A percentile compares a stretch with the other conserved stretches of the same genome.
These are phyloP conservation scores for Linum lewisii DNA, from an alignment of 345 rosid species.

Conservation along the genomic window DNA sequence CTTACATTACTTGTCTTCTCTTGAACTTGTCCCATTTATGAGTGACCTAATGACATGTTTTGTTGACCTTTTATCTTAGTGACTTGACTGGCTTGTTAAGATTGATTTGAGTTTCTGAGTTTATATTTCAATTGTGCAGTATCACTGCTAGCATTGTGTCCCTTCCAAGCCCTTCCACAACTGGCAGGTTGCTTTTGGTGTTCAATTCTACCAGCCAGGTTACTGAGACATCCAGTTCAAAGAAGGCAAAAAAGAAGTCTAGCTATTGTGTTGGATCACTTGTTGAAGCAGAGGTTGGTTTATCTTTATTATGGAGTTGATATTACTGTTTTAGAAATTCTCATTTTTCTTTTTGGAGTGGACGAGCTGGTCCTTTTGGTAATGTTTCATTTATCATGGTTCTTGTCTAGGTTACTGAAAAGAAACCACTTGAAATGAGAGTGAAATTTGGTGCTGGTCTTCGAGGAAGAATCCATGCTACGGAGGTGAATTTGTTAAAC, in stretches of 20 bases:
- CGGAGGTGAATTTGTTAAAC: slow-evolving; percentile 53
- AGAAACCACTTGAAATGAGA: slow-evolving; percentile 71
- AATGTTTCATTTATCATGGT: slow-evolving; percentile 11
- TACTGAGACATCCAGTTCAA: slow-evolving; percentile 57
- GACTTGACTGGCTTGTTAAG: neutral
- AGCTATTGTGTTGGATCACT: slow-evolving; percentile 61
- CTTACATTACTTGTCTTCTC: too few species aligned
- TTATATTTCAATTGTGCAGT: slow-evolving; percentile 28
- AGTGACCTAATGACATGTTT: neutral
- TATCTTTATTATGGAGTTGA: neutral
- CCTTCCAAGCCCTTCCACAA: slow-evolving; percentile 48
- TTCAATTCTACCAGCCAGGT: slow-evolving; percentile 51
- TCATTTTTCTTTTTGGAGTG: neutral
- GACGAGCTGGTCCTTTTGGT: neutral
- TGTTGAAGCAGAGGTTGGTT: slow-evolving; percentile 75
- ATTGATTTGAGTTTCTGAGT: neutral
- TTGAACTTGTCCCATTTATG: too few species aligned
- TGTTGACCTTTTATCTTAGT: neutral
- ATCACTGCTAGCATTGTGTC: slow-evolving; percentile 63
- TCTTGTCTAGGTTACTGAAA: slow-evolving; percentile 66
- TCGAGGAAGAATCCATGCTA: slow-evolving; percentile 75
- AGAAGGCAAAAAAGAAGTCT: slow-evolving; percentile 74
- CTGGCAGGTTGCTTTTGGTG: slow-evolving; percentile 79
- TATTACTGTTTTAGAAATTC: neutral
- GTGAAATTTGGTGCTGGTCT: slow-evolving; percentile 74